Base-by-base conservation (phyloP, 2,329 filamentous ascomycete genomes). In the Colletotrichum phormii region DNA sequence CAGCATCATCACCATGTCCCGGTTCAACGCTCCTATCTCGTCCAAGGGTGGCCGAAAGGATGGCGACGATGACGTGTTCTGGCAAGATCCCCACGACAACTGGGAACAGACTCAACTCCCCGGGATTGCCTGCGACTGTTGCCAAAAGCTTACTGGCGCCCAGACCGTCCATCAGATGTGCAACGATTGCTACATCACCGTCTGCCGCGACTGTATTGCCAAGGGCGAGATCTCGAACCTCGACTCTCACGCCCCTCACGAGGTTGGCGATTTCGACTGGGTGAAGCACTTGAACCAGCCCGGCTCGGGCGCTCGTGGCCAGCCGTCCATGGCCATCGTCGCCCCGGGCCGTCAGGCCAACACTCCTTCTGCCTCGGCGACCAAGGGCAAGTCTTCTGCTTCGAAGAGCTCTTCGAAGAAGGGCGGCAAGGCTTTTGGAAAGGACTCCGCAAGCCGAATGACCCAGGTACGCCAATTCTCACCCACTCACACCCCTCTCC, bases 131-230 rank as follows among this genome's bases (percentile, higher is more conserved):
- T 49, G 42, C 42, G 60, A 63, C n/a, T 24, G 26, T 51, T 63
- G 60, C 29, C 22, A 63, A 4, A n/a, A 35, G 46, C n/a, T 24
- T 6, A 26, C 46, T 13, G 29, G 8, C 46, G 46, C 49, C 12
- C 60, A 35, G 46, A 18, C 51, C 46, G 7, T 31, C 22, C 60
- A 53, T 8, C 60, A 63, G 29, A 33, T 24, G 29, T 63, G 60
- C n/a, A 49, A 1, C 4, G 42, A 8, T 2, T 63, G 60, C 60
- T 26, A n/a, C 18, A 9, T 53, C n/a, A n/a, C 42, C 42, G 51
- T 63, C 60, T 63, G 60, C 46, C 60, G 46, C 4, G 60, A 51
- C 29, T 63, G 60, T 24, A 29, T 63, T 31, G 42, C n/a, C 4
- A 26, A 46, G 18, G 60, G 60, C n/a, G 29, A 53, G n/a, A 53